Conservation (phyloP, 495 filamentous ascomycete species). For the Lophiotrema nucula region DNA sequence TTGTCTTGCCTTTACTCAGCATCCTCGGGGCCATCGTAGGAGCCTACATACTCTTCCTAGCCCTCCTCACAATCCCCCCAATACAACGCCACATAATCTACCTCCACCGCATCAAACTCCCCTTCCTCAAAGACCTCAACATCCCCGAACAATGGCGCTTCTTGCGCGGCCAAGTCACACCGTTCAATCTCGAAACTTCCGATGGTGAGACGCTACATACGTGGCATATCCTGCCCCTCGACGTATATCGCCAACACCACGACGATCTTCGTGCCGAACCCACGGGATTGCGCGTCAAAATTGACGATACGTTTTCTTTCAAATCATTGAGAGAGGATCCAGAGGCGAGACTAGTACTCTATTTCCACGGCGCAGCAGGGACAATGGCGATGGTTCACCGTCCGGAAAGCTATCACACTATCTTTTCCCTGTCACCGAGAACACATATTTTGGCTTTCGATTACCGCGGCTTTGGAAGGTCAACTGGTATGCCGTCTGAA, state of each 20-base stretch:
- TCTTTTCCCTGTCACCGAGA: slow-evolving; percentile 55
- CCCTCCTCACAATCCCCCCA: slow-evolving; percentile 45
- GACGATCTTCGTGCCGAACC: slow-evolving; percentile 49
- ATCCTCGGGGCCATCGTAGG: slow-evolving; percentile 1
- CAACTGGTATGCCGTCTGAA: slow-evolving; percentile 34
- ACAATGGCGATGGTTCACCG: slow-evolving; percentile 63
- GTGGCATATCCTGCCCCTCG: slow-evolving; percentile 43
- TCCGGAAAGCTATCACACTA: slow-evolving; percentile 59
- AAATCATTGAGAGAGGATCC: slow-evolving; percentile 61
- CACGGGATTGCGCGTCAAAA: slow-evolving; percentile 51
- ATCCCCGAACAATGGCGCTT: slow-evolving; percentile 52
- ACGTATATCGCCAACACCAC: slow-evolving; percentile 53
- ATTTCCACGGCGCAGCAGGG: slow-evolving; percentile 58
- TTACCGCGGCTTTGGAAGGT: slow-evolving; percentile 37
- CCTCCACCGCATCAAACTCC: slow-evolving; percentile 49
- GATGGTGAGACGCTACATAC: slow-evolving; percentile 42
- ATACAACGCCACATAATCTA: slow-evolving; percentile 53
- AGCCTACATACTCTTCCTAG: slow-evolving; percentile 17
- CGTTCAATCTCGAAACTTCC: slow-evolving; percentile 38
- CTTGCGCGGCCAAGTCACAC: slow-evolving; percentile 50
- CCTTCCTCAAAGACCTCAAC: slow-evolving; percentile 52
- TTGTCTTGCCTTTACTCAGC: slow-evolving; percentile 38
- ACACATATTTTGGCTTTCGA: slow-evolving; percentile 58
- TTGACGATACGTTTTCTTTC: slow-evolving; percentile 57
- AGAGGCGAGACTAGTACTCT: slow-evolving; percentile 57